phyloP scores from a whole-genome alignment of 495 filamentous ascomycete genomes.

The Penicillium cosmopolitanum region DNA sequence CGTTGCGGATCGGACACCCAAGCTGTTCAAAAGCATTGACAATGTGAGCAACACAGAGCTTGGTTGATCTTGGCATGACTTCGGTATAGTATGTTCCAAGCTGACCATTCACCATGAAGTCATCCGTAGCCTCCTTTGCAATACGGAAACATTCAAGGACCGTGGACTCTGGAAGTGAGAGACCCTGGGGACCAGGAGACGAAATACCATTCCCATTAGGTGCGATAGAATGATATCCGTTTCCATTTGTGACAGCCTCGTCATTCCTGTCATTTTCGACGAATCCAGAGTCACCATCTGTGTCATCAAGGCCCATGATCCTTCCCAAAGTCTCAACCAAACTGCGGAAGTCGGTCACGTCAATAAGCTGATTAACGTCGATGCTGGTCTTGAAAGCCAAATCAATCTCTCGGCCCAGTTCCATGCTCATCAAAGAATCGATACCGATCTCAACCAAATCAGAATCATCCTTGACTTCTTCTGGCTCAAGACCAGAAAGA shows the following conservation, averaged over 20 bases:
- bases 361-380: constrained; percentile 29
- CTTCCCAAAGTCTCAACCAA: background rate
- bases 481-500: constrained; percentile 37
- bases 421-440: constrained; percentile 57
- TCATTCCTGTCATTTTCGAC: background rate
- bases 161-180: background rate
- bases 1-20: constrained; percentile 37
- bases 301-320: background rate
- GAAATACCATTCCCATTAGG: background rate
- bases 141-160: constrained; percentile 1
- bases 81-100: constrained; percentile 1
- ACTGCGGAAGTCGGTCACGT: constrained; percentile 20
- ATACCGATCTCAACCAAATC: constrained; percentile 51
- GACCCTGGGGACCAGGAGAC: background rate
- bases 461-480: constrained; percentile 36
- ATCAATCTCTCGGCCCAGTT: constrained; percentile 50
- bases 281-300: background rate
- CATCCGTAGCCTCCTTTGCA: constrained; percentile 6
- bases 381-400: constrained; percentile 37
- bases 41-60: constrained; percentile 41
- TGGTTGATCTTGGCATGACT: background rate
- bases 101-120: background rate
- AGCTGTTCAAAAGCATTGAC: constrained; percentile 50
- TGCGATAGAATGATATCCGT: background rate
- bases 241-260: background rate